Percentiles rank a stretch among this genome's conserved stretches.
phyloP scores from a whole-genome alignment of 192 early-diverging fungal species.

The Backusella liffmaniae region DNA sequence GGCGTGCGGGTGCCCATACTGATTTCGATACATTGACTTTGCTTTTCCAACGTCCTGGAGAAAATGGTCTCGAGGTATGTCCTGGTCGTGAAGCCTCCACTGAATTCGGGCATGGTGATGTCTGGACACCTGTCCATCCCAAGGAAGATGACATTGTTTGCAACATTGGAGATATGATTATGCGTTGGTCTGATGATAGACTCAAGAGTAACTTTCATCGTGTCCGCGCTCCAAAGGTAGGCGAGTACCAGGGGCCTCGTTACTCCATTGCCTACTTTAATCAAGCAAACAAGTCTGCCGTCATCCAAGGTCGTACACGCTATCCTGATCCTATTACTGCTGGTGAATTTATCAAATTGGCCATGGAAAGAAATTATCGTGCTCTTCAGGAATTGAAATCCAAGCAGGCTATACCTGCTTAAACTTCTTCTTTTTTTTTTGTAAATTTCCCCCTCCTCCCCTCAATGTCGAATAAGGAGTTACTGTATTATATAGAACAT shows the following conservation, averaged over 20 bases:
- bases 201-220: slow-evolving; percentile 32
- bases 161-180: slow-evolving; percentile 39
- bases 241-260: slow-evolving; percentile 21
- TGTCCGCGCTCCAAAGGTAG: slow-evolving; percentile 18
- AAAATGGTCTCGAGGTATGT: slow-evolving; percentile 18
- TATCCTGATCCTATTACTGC: slow-evolving; percentile 29
- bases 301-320: slow-evolving; percentile 31
- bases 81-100: not conserved
- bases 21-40: slow-evolving; percentile 29
- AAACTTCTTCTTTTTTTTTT: not conserved
- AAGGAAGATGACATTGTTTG: slow-evolving; percentile 29
- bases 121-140: slow-evolving; percentile 6
- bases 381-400: not conserved
- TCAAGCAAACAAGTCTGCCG: slow-evolving; percentile 25
- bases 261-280: slow-evolving; percentile 32
- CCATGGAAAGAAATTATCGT: slow-evolving; percentile 31
- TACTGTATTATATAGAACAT: slow-evolving; percentile 12
- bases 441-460: not conserved
- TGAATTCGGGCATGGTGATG: not conserved
- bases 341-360: slow-evolving; percentile 23
- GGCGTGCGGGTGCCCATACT: slow-evolving; percentile 6
- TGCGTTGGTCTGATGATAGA: slow-evolving; percentile 35
- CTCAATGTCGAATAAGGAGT: slow-evolving; percentile 9
- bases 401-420: not conserved
- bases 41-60: slow-evolving; percentile 20